Percentiles rank a stretch among this genome's conserved stretches.
Evolutionary conservation across 805 yeast genomes (phyloP).

Genomic region (Saturnispora serradocipensis): DNA sequence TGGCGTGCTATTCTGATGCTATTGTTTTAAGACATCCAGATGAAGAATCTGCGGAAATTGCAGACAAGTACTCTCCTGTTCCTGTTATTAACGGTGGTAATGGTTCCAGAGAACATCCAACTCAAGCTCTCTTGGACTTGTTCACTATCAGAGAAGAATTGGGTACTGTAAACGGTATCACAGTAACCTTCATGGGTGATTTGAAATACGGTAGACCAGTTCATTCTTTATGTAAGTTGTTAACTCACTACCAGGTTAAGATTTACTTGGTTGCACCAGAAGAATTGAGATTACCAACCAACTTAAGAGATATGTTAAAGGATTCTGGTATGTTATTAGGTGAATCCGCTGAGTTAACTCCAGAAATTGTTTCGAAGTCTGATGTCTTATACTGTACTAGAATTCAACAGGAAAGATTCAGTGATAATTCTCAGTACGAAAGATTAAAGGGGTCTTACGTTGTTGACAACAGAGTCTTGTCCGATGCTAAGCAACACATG

Average conservation of each 20-base stretch:
- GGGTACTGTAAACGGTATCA: conserved; percentile 96
- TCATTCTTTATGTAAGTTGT: conserved; percentile 85
- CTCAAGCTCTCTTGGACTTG: conserved; percentile 94
- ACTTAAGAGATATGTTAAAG: conserved; percentile 55
- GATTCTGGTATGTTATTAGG: conserved; percentile 58
- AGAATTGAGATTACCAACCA: conserved; percentile 76
- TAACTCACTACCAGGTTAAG: conserved; percentile 87
- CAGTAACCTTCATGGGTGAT: conserved; percentile 98
- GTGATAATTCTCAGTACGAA: conserved; percentile 65
- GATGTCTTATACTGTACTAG: conserved; percentile 97
- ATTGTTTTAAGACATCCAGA: conserved; percentile 95
- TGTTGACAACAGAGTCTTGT: conserved; percentile 84
- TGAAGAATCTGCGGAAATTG: conserved; percentile 84
- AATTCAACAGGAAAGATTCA: conserved; percentile 94
- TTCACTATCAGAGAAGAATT: conserved; percentile 98
- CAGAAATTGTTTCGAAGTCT: conserved; percentile 77
- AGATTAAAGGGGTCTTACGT: conserved; percentile 84
- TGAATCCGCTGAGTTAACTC: conserved; percentile 72
- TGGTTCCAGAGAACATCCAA: conserved; percentile 97
- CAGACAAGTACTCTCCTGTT: conserved; percentile 93
- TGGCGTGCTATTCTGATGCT: conserved; percentile 95
- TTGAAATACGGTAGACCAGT: conserved; percentile 97
- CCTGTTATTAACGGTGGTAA: conserved; percentile 98
- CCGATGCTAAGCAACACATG: conserved; percentile 96
- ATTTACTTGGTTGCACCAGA: conserved; percentile 86